phyloP scores from a whole-genome alignment of 495 filamentous ascomycete genomes.

The Penicillium paradoxum region DNA sequence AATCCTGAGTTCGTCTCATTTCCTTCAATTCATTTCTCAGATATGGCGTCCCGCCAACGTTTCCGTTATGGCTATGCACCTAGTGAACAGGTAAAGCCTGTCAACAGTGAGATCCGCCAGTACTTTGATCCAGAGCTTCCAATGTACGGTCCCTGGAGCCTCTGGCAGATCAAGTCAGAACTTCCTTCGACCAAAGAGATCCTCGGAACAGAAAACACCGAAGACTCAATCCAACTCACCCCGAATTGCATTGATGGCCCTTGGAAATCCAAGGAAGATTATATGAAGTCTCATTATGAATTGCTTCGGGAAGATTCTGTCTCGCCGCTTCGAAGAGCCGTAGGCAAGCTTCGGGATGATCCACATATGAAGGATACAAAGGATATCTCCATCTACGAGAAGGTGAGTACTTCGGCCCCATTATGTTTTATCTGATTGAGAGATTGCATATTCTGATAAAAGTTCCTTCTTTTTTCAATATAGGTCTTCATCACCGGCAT shows the following conservation, averaged over 20 bases:
- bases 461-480: not conserved
- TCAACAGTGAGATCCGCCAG: conserved; percentile 29
- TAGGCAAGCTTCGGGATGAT: conserved; percentile 41
- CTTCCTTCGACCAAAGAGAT: conserved; percentile 45
- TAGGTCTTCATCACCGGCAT: conserved; percentile 65
- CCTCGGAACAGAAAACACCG: conserved; percentile 19
- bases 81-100: conserved; percentile 1
- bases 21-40: not conserved
- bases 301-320: conserved; percentile 62
- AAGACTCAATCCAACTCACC: conserved; percentile 22
- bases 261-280: conserved; percentile 47
- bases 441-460: not conserved
- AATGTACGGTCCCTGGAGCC: conserved; percentile 11
- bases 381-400: conserved; percentile 65
- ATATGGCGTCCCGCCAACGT: not conserved
- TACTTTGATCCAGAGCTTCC: conserved; percentile 24
- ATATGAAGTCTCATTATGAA: conserved; percentile 60
- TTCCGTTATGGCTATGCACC: not conserved
- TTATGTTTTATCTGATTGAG: not conserved
- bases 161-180: conserved; percentile 43
- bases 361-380: conserved; percentile 50
- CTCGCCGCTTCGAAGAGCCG: conserved; percentile 54
- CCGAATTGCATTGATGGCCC: conserved; percentile 39
- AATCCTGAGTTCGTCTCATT: not conserved
- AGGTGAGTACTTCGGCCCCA: conserved; percentile 40